Evolutionary conservation across 2,329 filamentous ascomycete species (phyloP).

Genomic region (Ustulina deusta): DNA sequence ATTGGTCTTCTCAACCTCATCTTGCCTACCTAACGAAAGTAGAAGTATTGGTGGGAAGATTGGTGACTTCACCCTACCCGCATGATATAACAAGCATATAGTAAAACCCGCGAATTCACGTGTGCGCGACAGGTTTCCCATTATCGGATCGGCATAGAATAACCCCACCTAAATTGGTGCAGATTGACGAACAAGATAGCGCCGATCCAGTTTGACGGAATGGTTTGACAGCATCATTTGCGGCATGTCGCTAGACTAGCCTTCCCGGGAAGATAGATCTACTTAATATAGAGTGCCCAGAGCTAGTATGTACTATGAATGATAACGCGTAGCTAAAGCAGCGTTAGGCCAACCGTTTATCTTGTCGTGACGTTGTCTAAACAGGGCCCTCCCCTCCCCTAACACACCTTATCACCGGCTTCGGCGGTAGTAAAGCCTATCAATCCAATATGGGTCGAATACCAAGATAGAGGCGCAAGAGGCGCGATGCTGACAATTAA

Average conservation of each 20-base stretch:
- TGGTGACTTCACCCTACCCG: conserved; percentile 30
- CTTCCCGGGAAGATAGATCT: conserved; percentile 1
- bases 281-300: not conserved
- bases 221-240: conserved; percentile 18
- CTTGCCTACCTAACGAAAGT: not conserved
- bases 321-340: conserved; percentile 32
- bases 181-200: conserved; percentile 12
- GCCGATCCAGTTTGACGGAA: conserved; percentile 19
- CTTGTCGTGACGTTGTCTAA: conserved; percentile 15
- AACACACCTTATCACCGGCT: conserved; percentile 39
- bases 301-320: conserved; percentile 6
- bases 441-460: conserved; percentile 14
- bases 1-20: not conserved
- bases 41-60: not conserved
- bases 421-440: conserved; percentile 29
- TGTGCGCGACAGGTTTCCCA: conserved; percentile 4
- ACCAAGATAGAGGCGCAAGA: conserved; percentile 19
- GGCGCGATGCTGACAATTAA: conserved; percentile 22
- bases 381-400: conserved; percentile 7
- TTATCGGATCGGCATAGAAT: conserved; percentile 29
- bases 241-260: conserved; percentile 29
- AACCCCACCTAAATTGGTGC: conserved; percentile 26
- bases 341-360: conserved; percentile 13
- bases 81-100: conserved; percentile 4
- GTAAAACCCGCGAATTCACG: conserved; percentile 17